These are phyloP conservation scores for Torrubiella hemipterigena DNA, from an alignment of 2,329 filamentous ascomycete genomes.

Conservation along the genomic window DNA sequence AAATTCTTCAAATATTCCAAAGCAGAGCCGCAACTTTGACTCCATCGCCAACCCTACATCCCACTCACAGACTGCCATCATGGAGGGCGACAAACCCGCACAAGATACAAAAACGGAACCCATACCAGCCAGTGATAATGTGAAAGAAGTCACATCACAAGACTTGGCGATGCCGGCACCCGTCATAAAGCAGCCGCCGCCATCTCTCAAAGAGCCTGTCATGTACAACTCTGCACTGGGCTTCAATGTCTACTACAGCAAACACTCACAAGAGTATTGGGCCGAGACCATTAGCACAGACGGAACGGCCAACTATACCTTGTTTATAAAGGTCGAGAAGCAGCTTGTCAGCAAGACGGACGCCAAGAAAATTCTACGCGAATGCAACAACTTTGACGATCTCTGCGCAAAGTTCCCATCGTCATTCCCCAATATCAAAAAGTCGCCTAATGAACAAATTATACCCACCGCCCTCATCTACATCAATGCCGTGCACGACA, in stretches of 20 bases:
- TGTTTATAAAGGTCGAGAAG: background rate
- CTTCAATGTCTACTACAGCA: background rate
- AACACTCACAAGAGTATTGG: background rate
- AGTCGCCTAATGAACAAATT: background rate
- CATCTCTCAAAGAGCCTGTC: background rate
- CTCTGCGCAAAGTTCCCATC: background rate
- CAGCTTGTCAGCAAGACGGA: background rate
- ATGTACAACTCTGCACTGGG: background rate
- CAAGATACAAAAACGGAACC: too few relatives aligned
- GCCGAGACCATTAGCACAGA: background rate
- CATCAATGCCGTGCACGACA: constrained; percentile 1
- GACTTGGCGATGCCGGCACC: too few relatives aligned
- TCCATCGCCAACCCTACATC: too few relatives aligned
- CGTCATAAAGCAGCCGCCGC: too few relatives aligned
- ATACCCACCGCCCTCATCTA: background rate
- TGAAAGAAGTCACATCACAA: too few relatives aligned
- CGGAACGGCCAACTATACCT: background rate
- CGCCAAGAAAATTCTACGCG: background rate
- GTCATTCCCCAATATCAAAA: background rate
- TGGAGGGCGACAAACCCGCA: too few relatives aligned
- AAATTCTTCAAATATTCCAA: too few relatives aligned
- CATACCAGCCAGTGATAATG: too few relatives aligned
- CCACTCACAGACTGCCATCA: too few relatives aligned
- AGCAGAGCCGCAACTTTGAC: too few relatives aligned
- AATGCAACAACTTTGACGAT: background rate